These are phyloP conservation scores for Glycyrrhiza uralensis DNA, from an alignment of 306 rosid species.

Conservation along the genomic window DNA sequence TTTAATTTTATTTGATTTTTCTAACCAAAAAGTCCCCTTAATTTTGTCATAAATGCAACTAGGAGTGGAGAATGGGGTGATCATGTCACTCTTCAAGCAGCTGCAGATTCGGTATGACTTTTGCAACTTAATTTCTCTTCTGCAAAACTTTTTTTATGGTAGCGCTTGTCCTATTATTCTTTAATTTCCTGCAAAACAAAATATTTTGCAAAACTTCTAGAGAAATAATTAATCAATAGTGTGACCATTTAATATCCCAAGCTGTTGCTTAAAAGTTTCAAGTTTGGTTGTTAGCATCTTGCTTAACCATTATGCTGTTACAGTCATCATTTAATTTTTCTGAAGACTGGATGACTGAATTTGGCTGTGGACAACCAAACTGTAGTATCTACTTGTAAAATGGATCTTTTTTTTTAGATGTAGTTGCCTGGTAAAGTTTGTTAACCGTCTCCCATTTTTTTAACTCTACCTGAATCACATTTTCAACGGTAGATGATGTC, in stretches of 20 bases:
- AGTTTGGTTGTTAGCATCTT: conserved; percentile 18
- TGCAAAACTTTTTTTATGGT: conserved; percentile 16
- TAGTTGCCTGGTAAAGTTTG: conserved; percentile 4
- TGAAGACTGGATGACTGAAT: background rate
- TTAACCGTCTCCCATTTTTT: background rate
- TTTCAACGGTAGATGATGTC: conserved; percentile 6
- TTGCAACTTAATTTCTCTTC: conserved; percentile 7
- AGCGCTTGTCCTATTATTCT: background rate
- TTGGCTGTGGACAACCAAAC: conserved; percentile 2
- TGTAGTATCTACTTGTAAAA: background rate
- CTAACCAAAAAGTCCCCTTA: conserved; percentile 1
- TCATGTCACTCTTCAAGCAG: conserved; percentile 91
- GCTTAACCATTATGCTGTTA: conserved; percentile 13
- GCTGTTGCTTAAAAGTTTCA: background rate
- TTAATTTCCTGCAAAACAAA: background rate
- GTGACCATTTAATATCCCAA: background rate
- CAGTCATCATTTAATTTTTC: background rate
- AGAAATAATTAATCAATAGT: background rate
- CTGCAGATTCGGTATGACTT: conserved; percentile 66
- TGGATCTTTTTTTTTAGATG: background rate
- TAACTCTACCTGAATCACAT: background rate
- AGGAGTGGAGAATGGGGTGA: conserved; percentile 97
- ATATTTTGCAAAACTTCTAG: background rate
- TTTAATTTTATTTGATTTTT: background rate
- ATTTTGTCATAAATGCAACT: conserved; percentile 28